A percentile compares a stretch with the other conserved stretches of the same genome.
These are phyloP conservation scores for Gleditsia sinensis DNA, from an alignment of 306 rosid genomes.

Conservation along the genomic window DNA sequence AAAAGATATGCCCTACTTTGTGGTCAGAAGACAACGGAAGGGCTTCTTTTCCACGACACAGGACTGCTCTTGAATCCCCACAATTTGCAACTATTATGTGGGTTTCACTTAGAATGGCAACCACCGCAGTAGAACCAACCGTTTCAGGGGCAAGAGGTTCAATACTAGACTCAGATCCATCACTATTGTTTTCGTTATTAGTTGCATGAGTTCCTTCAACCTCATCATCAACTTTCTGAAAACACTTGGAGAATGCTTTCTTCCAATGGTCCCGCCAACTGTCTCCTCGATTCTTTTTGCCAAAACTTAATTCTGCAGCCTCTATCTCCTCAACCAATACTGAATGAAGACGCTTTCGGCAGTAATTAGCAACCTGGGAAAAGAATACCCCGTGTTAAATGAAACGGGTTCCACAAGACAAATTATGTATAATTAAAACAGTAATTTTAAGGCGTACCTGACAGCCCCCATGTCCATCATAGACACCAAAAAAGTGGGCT, in stretches of 20 bases:
- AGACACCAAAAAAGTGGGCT: conserved; percentile 77
- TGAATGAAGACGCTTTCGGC: conserved; percentile 67
- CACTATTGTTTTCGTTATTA: conserved; percentile 26
- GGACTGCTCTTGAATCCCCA: conserved; percentile 85
- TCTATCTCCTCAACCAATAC: conserved; percentile 69
- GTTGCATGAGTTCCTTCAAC: conserved; percentile 49
- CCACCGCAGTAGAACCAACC: conserved; percentile 85
- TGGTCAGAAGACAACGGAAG: conserved; percentile 77
- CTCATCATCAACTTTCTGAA: conserved; percentile 68
- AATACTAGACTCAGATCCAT: conserved; percentile 36
- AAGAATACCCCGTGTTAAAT: conserved; percentile 4
- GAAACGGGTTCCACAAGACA: conserved; percentile 24
- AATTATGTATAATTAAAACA: not conserved
- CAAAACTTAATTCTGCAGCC: conserved; percentile 35
- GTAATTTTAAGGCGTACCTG: conserved; percentile 52
- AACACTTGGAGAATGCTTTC: conserved; percentile 63
- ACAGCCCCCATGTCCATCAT: conserved; percentile 86
- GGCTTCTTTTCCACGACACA: conserved; percentile 73
- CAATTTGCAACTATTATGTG: conserved; percentile 72
- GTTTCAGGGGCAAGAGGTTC: conserved; percentile 71
- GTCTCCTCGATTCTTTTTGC: conserved; percentile 28
- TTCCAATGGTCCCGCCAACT: conserved; percentile 62
- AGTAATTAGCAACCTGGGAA: conserved; percentile 77
- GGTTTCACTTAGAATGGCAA: conserved; percentile 60
- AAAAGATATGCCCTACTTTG: conserved; percentile 57